Evolutionary conservation across 345 rosid species (phyloP).

Genomic region (Kernera saxatilis): DNA sequence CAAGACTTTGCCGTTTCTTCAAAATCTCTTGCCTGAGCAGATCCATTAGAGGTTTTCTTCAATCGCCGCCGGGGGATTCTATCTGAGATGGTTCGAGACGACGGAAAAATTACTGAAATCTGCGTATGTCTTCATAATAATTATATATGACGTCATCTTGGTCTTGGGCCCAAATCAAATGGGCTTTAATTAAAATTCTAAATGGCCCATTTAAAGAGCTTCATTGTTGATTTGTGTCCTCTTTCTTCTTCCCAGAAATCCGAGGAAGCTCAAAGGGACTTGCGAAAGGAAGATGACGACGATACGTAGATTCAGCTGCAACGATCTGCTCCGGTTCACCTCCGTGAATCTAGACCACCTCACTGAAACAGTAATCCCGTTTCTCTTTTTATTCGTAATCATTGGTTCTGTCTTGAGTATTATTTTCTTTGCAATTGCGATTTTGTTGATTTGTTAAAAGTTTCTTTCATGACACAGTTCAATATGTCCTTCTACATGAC

Average conservation of each 20-base stretch:
- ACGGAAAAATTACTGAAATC: no score
- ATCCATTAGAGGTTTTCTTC: constrained; percentile 46
- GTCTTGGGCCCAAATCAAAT: background rate
- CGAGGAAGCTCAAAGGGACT: constrained; percentile 6
- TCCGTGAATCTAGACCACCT: constrained; percentile 89
- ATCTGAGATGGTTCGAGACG: background rate
- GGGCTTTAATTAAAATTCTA: background rate
- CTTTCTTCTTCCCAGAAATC: background rate
- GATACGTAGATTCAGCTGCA: constrained; percentile 84
- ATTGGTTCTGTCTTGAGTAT: background rate
- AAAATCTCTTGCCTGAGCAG: constrained; percentile 65
- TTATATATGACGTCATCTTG: constrained; percentile 8
- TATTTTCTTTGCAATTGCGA: background rate
- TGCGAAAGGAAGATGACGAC: constrained; percentile 61
- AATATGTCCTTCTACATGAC: constrained; percentile 98
- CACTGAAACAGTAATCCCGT: constrained; percentile 67
- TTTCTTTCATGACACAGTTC: constrained; percentile 45
- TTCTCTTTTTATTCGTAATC: background rate
- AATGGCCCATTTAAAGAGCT: background rate
- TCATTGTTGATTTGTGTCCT: background rate
- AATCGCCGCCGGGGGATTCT: constrained; percentile 17
- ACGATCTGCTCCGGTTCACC: constrained; percentile 83
- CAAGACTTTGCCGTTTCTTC: constrained; percentile 64
- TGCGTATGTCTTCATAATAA: no score
- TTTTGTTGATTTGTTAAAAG: background rate